Percentiles rank a stretch among this genome's conserved stretches.
These are phyloP conservation scores for Camelina hispida DNA, from an alignment of 345 rosid species.

Conservation along the genomic window DNA sequence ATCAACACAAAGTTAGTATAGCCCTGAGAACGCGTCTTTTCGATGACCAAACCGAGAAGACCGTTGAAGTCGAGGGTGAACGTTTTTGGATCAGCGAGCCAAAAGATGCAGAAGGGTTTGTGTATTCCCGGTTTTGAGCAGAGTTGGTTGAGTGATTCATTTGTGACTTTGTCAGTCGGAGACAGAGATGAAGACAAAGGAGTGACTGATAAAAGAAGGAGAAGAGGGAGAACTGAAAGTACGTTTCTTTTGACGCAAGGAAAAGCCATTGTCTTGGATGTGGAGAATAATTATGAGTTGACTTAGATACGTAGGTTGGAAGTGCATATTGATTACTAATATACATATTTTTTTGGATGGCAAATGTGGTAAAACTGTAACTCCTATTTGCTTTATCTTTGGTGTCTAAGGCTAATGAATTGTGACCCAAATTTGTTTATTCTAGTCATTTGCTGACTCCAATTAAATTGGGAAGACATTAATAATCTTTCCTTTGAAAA, in stretches of 20 bases:
- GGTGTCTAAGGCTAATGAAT: conserved; percentile 4
- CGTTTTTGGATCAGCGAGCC: conserved; percentile 32
- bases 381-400: background rate
- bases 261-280: conserved; percentile 24
- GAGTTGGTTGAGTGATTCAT: too few relatives aligned
- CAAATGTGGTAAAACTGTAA: background rate
- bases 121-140: background rate
- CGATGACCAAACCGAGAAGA: conserved; percentile 25
- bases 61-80: conserved; percentile 19
- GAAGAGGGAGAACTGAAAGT: conserved; percentile 1
- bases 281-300: background rate
- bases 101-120: conserved; percentile 26
- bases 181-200: conserved; percentile 33
- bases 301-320: background rate
- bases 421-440: background rate
- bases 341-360: background rate
- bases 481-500: background rate
- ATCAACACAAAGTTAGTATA: conserved; percentile 17
- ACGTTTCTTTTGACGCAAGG: conserved; percentile 28
- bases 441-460: background rate
- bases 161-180: conserved; percentile 32
- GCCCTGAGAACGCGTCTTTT: conserved; percentile 13
- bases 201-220: conserved; percentile 20
- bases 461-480: background rate
- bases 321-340: too few relatives aligned